Evolutionary conservation across 352 stramenopile genomes (phyloP), one percentile per base, ranked within the genome.

Genomic region (Phytophthora lateralis): DNA sequence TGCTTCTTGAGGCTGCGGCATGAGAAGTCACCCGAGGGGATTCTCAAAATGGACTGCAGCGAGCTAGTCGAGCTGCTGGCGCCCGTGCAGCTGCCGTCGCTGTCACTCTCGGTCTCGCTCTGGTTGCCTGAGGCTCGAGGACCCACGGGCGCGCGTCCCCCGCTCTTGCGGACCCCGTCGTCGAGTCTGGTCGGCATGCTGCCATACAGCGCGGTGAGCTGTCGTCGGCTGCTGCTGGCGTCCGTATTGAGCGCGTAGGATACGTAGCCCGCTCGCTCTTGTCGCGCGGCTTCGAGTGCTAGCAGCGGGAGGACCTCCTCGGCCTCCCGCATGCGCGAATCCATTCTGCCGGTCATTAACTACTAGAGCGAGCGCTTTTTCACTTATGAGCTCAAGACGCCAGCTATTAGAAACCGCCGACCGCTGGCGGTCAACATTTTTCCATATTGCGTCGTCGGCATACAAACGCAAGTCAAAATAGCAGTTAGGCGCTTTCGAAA

Each of bases 101-200:
- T 92, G 53, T 92, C 83, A 67, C 83, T 92, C 38, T 92, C 83
- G 3, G 83, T 92, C 66, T 92, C 83, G 60, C 83, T 92, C 48
- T 90, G 80, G 51, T 76, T 82, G 44, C 44, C 42, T 9, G 55
- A 59, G 12, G 43, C 43, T 12, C 41, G 27, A 2, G 56, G 56
- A 20, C 37, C 45, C 10, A 67, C 37, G n/a, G 65, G 47, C 10
- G 20, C 37, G 15, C 37, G 7, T 9, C 54, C 35, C 53, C 21
- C 35, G 20, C 35, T 52, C 6, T 64, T 69, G 29, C 42, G 21
- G 4, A 35, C 42, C n/a, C 56, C 60, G 35, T 26, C 7, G 17
- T 34, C 7, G 27, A 39, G 21, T n/a, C 9, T 38, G 24, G 53
- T 39, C 5, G 64, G n/a, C 54, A 85, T 80, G 29, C 71, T 76